phyloP scores from a whole-genome alignment of 2,329 filamentous ascomycete genomes.

The Neonectria coccinea region DNA sequence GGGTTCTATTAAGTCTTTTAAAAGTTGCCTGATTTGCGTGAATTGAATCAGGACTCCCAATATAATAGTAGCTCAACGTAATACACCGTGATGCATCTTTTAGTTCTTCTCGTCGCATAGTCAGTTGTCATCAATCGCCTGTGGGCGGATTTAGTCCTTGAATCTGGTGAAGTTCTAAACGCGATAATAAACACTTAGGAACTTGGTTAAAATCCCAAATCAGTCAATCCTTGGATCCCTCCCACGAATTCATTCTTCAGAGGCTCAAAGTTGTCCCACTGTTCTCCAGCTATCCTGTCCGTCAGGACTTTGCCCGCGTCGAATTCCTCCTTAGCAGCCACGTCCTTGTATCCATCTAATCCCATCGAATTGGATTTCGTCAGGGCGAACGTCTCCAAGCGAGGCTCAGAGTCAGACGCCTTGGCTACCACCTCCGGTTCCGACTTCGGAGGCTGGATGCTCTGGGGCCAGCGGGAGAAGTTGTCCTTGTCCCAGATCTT shows the following conservation, averaged over 20 bases:
- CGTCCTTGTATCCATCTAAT: neutral
- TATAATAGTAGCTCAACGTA: no score
- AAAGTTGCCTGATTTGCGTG: no score
- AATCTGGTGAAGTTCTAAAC: conserved; percentile 29
- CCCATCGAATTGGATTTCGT: neutral
- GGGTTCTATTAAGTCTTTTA: no score
- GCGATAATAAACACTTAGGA: neutral
- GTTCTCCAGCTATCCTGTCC: neutral
- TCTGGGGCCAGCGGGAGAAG: conserved; percentile 47
- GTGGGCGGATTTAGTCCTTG: no score
- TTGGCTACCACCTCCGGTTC: no score
- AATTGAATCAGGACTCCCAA: no score
- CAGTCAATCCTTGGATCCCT: conserved; percentile 4
- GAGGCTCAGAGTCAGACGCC: neutral
- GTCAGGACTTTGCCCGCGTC: neutral
- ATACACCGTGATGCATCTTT: no score
- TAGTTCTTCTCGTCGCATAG: no score
- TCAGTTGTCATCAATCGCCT: no score
- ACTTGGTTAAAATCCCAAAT: conserved; percentile 1
- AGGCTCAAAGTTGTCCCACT: neutral
- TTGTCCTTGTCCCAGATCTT: conserved; percentile 43
- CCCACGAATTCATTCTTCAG: neutral
- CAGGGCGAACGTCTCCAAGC: neutral
- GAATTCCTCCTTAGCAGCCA: neutral
- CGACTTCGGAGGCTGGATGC: conserved; percentile 33